phyloP scores from a whole-genome alignment of 2,329 filamentous ascomycete genomes.

The Clonostachys rosea region DNA sequence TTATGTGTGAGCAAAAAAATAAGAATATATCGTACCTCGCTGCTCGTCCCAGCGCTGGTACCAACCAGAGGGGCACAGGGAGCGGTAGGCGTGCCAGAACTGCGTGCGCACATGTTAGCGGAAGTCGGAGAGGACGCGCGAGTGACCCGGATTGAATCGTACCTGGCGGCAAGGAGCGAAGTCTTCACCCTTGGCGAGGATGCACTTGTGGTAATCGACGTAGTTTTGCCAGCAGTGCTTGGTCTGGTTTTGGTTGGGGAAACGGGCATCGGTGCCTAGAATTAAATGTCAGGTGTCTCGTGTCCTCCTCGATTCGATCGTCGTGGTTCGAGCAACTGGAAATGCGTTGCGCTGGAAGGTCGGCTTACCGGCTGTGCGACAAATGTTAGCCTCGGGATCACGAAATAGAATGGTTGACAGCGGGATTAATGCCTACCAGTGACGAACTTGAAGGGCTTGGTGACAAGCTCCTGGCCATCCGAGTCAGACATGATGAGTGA shows the following conservation, averaged over 20 bases:
- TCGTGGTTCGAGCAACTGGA: slow-evolving; percentile 6
- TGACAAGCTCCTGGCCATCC: slow-evolving; percentile 69
- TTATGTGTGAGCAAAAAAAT: slow-evolving; percentile 8
- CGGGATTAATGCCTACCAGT: slow-evolving; percentile 69
- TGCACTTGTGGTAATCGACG: slow-evolving; percentile 99
- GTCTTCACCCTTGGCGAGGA: slow-evolving; percentile 96
- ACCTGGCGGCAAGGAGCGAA: slow-evolving; percentile 97
- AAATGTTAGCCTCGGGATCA: slow-evolving; percentile 34
- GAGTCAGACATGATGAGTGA: slow-evolving; percentile 80
- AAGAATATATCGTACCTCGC: slow-evolving; percentile 61
- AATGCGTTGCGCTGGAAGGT: slow-evolving; percentile 10
- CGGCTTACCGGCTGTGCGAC: slow-evolving; percentile 36
- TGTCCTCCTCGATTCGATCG: slow-evolving; percentile 2
- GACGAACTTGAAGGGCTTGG: slow-evolving; percentile 99
- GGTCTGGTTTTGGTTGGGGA: slow-evolving; percentile 97
- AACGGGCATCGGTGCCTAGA: slow-evolving; percentile 95
- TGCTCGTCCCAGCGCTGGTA: slow-evolving; percentile 94
- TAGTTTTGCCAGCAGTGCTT: slow-evolving; percentile 99
- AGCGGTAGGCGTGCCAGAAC: slow-evolving; percentile 97
- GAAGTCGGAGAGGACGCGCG: no score
- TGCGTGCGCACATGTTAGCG: slow-evolving; percentile 26
- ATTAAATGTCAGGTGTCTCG: slow-evolving; percentile 2
- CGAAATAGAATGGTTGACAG: slow-evolving; percentile 17
- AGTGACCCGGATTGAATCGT: slow-evolving; percentile 17
- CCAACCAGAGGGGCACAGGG: slow-evolving; percentile 95